These are phyloP conservation scores for Phanerodontia chrysosporium DNA, from an alignment of 768 basidiomycete species.

Conservation along the genomic window DNA sequence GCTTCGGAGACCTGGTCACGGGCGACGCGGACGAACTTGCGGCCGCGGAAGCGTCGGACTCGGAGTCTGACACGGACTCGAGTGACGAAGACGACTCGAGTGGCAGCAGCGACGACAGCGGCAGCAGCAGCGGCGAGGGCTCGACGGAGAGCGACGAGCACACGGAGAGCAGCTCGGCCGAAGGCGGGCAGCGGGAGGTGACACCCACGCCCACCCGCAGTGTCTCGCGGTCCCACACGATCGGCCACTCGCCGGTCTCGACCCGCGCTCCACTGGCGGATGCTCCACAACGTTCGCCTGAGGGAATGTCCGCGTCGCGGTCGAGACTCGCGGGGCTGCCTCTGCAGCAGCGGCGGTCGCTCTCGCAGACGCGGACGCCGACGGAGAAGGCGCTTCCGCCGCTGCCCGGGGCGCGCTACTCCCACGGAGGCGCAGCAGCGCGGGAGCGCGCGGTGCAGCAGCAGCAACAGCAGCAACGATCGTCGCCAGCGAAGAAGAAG, in stretches of 20 bases:
- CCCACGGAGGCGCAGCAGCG: conserved; percentile 16
- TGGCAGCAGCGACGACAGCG: conserved; percentile 25
- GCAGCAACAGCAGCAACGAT: conserved; percentile 1
- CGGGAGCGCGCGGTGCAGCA: background rate
- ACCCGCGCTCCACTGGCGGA: background rate
- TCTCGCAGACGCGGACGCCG: conserved; percentile 23
- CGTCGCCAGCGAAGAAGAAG: conserved; percentile 31
- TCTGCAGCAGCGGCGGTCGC: conserved; percentile 43
- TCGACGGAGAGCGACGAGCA: conserved; percentile 14
- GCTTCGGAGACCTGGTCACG: conserved; percentile 72
- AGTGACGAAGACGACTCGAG: conserved; percentile 36
- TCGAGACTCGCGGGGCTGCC: conserved; percentile 32
- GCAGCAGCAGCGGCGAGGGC: conserved; percentile 10
- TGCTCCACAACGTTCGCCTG: conserved; percentile 6
- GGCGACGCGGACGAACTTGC: conserved; percentile 80
- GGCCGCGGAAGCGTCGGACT: conserved; percentile 51
- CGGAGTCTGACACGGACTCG: conserved; percentile 40
- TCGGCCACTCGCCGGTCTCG: conserved; percentile 14
- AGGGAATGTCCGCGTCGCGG: conserved; percentile 12
- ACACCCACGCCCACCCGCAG: conserved; percentile 1
- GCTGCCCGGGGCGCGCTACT: conserved; percentile 26
- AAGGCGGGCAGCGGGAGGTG: conserved; percentile 17
- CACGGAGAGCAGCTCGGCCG: conserved; percentile 15
- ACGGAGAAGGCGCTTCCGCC: conserved; percentile 33
- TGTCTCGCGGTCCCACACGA: conserved; percentile 19